Percentiles rank a stretch among this genome's conserved stretches.
Evolutionary conservation across 225 moss, liverwort and hornwort genomes (phyloP).

Genomic region (Anthoceros angustus): DNA sequence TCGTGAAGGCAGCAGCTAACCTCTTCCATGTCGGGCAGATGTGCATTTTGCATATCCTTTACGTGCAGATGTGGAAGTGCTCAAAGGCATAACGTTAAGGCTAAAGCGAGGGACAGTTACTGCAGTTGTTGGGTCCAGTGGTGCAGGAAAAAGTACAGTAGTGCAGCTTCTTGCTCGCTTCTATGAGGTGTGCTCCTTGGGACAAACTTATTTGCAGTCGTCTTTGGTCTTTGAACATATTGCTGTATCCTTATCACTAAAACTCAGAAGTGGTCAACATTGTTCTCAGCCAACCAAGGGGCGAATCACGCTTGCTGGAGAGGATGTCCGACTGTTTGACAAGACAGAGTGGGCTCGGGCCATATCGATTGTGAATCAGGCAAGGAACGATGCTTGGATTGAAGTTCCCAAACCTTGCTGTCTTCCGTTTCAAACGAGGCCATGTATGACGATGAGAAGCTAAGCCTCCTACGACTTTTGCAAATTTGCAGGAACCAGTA

Average conservation of each 20-base stretch:
- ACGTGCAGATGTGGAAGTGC: slow-evolving; percentile 56
- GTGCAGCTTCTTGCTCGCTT: slow-evolving; percentile 96
- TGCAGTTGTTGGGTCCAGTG: slow-evolving; percentile 91
- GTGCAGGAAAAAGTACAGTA: slow-evolving; percentile 94
- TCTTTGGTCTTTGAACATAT: neutral
- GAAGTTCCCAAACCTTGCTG: neutral
- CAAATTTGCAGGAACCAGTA: slow-evolving; percentile 60
- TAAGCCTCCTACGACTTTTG: neutral
- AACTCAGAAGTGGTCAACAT: neutral
- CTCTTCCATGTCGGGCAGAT: slow-evolving; percentile 30
- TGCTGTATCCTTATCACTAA: neutral
- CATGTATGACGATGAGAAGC: neutral
- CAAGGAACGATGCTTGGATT: slow-evolving; percentile 7
- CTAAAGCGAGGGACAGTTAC: slow-evolving; percentile 74
- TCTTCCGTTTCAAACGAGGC: neutral
- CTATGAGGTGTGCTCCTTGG: slow-evolving; percentile 47
- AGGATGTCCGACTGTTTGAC: slow-evolving; percentile 90
- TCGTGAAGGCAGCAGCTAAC: neutral
- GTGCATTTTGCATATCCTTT: slow-evolving; percentile 82
- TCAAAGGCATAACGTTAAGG: slow-evolving; percentile 56
- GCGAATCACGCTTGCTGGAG: slow-evolving; percentile 68
- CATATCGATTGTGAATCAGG: slow-evolving; percentile 94
- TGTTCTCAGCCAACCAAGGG: slow-evolving; percentile 66
- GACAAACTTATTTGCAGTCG: neutral
- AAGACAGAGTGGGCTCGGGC: slow-evolving; percentile 95